Percentiles rank a stretch among this genome's conserved stretches.
phyloP scores from a whole-genome alignment of 805 yeast species.

The Zygosaccharomyces lentus region DNA sequence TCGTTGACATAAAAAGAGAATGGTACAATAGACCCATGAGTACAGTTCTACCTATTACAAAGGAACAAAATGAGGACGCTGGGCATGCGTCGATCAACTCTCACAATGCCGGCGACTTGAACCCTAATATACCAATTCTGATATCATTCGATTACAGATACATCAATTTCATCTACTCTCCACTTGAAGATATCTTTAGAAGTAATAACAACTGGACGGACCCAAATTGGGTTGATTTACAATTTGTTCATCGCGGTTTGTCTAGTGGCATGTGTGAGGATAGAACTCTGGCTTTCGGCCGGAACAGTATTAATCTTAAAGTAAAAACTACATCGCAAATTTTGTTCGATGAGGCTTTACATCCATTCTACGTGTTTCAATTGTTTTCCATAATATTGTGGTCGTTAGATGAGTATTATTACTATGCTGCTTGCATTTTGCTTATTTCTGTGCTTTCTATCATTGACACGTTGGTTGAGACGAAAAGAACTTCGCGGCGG shows the following conservation, averaged over 20 bases:
- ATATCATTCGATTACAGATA: slow-evolving; percentile 78
- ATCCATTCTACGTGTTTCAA: slow-evolving; percentile 94
- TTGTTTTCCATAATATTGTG: slow-evolving; percentile 86
- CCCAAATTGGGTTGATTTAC: slow-evolving; percentile 62
- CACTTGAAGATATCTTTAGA: slow-evolving; percentile 78
- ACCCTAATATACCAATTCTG: slow-evolving; percentile 56
- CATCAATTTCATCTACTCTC: slow-evolving; percentile 76
- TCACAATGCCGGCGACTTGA: slow-evolving; percentile 28
- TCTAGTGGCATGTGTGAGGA: slow-evolving; percentile 64
- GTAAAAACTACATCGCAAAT: slow-evolving; percentile 65
- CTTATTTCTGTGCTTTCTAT: slow-evolving; percentile 80
- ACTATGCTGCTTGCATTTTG: slow-evolving; percentile 90
- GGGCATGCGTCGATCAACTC: slow-evolving; percentile 21
- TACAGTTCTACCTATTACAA: slow-evolving; percentile 46
- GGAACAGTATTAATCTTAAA: slow-evolving; percentile 67
- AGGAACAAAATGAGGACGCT: slow-evolving; percentile 30
- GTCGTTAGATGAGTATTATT: slow-evolving; percentile 88
- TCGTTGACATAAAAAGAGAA: slow-evolving; percentile 50
- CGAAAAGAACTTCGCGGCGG: slow-evolving; percentile 66
- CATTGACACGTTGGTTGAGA: slow-evolving; percentile 77
- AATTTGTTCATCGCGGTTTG: slow-evolving; percentile 57
- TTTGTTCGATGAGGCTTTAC: slow-evolving; percentile 80
- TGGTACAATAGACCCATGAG: slow-evolving; percentile 73
- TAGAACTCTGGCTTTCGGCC: slow-evolving; percentile 70
- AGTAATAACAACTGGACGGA: slow-evolving; percentile 88